These are phyloP conservation scores for Pythium folliculosum DNA, from an alignment of 352 stramenopile genomes.

Conservation along the genomic window DNA sequence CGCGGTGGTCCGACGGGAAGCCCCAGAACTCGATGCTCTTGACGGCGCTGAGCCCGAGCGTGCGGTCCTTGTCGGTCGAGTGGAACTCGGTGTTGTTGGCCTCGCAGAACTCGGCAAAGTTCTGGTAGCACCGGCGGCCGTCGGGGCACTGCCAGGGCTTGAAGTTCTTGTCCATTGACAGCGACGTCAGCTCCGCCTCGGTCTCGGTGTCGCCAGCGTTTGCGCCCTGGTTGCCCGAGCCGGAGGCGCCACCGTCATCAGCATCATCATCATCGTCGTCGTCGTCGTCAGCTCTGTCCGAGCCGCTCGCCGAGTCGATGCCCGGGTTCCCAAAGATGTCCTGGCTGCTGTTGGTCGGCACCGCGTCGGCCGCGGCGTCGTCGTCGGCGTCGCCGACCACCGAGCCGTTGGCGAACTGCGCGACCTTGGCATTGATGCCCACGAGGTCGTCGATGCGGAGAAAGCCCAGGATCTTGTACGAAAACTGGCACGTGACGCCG, in stretches of 20 bases:
- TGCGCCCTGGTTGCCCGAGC: background rate
- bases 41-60: constrained; percentile 42
- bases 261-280: constrained; percentile 3
- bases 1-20: constrained; percentile 48
- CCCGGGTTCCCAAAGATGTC: background rate
- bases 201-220: constrained; percentile 7
- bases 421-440: constrained; percentile 52
- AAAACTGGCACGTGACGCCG: constrained; percentile 55
- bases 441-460: constrained; percentile 68
- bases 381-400: constrained; percentile 2
- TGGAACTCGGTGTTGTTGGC: constrained; percentile 53
- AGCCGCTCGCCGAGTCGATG: background rate
- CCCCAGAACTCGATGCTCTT: constrained; percentile 62
- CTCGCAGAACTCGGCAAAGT: constrained; percentile 35
- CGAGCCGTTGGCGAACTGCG: constrained; percentile 18
- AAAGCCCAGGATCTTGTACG: constrained; percentile 61
- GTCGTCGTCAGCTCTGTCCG: constrained; percentile 3
- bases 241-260: background rate
- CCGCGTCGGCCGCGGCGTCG: background rate
- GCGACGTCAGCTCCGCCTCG: background rate
- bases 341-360: background rate
- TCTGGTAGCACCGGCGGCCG: constrained; percentile 32
- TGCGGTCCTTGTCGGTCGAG: constrained; percentile 36
- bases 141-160: constrained; percentile 6
- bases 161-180: background rate